A percentile compares a stretch with the other conserved stretches of the same genome.
These are phyloP conservation scores for Globisporangium nagaii DNA, from an alignment of 352 stramenopile species.

Conservation along the genomic window DNA sequence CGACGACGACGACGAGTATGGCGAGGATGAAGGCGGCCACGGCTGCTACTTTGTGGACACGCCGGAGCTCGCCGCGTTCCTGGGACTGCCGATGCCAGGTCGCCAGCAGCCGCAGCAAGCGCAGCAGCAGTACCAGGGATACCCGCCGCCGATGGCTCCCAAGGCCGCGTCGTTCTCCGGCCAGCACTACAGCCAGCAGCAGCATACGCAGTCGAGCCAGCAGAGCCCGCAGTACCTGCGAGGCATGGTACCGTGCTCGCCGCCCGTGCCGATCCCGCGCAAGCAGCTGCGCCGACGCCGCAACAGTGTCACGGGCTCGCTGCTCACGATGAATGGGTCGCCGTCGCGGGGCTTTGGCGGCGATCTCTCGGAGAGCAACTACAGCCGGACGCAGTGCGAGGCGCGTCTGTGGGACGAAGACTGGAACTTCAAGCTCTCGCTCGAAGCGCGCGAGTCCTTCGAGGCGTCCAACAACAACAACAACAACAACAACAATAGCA, in stretches of 20 bases:
- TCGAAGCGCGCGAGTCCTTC: constrained; percentile 61
- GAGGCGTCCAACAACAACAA: constrained; percentile 17
- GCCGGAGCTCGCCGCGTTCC: constrained; percentile 11
- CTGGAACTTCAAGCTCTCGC: constrained; percentile 72
- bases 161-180: constrained; percentile 14
- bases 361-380: constrained; percentile 9
- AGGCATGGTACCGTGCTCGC: constrained; percentile 13
- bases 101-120: neutral
- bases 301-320: constrained; percentile 13
- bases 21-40: neutral
- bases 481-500: constrained; percentile 11
- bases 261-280: constrained; percentile 16
- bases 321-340: constrained; percentile 1
- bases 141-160: neutral
- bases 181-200: neutral
- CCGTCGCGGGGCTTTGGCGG: neutral
- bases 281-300: constrained; percentile 8
- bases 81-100: neutral
- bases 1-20: neutral
- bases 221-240: neutral
- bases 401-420: constrained; percentile 53
- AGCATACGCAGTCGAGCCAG: neutral
- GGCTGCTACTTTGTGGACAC: constrained; percentile 8
- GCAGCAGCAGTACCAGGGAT: neutral
- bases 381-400: constrained; percentile 43